These are phyloP conservation scores for Hyaloscypha finlandica DNA, from an alignment of 495 filamentous ascomycete genomes.

Conservation along the genomic window DNA sequence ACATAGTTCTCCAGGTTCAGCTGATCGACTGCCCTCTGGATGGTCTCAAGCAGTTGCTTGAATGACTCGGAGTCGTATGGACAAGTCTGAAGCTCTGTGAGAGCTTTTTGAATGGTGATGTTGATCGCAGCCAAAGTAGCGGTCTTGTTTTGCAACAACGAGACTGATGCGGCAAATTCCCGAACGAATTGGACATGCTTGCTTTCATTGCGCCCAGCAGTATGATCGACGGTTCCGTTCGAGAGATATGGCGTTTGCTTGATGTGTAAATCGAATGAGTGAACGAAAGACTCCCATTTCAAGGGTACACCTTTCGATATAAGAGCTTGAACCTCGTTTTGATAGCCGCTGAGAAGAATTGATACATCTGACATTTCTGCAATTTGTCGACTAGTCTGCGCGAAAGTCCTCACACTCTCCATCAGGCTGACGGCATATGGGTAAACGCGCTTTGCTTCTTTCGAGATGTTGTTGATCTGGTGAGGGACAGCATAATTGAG, in stretches of 20 bases:
- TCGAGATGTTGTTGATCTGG: conserved; percentile 89
- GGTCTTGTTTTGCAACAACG: conserved; percentile 84
- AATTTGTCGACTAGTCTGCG: conserved; percentile 84
- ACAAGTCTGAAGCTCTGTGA: conserved; percentile 82
- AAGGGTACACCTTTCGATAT: conserved; percentile 84
- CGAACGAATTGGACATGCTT: conserved; percentile 95
- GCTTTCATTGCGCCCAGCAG: conserved; percentile 68
- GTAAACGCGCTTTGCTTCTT: conserved; percentile 95
- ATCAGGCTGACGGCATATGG: conserved; percentile 97
- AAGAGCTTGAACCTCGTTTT: conserved; percentile 80
- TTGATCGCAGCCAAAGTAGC: conserved; percentile 75
- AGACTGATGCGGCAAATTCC: conserved; percentile 84
- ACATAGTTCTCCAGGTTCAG: conserved; percentile 93
- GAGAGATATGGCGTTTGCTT: conserved; percentile 59
- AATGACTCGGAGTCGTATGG: conserved; percentile 77
- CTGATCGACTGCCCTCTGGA: conserved; percentile 90
- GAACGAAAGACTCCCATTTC: conserved; percentile 96
- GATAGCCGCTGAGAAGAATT: conserved; percentile 84
- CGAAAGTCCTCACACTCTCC: conserved; percentile 90
- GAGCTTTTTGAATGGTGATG: conserved; percentile 77
- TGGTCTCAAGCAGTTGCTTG: conserved; percentile 73
- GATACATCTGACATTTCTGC: conserved; percentile 80
- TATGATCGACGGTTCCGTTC: conserved; percentile 62
- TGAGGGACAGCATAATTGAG: conserved; percentile 91
- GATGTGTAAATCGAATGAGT: conserved; percentile 91